Evolutionary conservation across 805 yeast genomes (phyloP).

Genomic region (Candida ipomoeae): DNA sequence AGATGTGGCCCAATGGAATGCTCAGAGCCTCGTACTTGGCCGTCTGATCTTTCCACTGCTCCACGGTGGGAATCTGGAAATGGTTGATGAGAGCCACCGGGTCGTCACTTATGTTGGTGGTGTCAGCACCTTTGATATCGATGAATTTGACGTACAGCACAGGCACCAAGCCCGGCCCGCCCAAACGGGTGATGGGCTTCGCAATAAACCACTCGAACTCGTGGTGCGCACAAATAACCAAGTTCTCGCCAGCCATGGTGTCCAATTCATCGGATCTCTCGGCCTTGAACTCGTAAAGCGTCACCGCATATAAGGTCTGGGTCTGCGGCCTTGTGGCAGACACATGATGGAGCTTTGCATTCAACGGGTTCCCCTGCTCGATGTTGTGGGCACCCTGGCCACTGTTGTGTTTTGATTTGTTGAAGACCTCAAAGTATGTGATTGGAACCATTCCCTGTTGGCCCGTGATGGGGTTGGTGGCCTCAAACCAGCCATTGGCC

Average conservation of each 20-base stretch:
- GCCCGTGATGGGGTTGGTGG: slow-evolving; percentile 77
- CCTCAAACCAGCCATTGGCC: slow-evolving; percentile 74
- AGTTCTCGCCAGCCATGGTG: slow-evolving; percentile 79
- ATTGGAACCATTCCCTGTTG: slow-evolving; percentile 84
- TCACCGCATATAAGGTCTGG: slow-evolving; percentile 73
- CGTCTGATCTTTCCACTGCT: slow-evolving; percentile 89
- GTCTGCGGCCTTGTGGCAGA: slow-evolving; percentile 20
- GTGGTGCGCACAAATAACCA: slow-evolving; percentile 93
- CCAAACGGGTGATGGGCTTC: slow-evolving; percentile 88
- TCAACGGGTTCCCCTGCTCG: slow-evolving; percentile 17
- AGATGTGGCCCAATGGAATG: slow-evolving; percentile 59
- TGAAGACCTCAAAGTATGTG: slow-evolving; percentile 74
- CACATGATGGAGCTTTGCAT: slow-evolving; percentile 18
- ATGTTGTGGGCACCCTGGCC: slow-evolving; percentile 18
- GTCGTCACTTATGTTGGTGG: slow-evolving; percentile 39
- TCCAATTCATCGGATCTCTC: slow-evolving; percentile 81
- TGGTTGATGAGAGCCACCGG: slow-evolving; percentile 48
- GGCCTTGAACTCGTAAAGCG: slow-evolving; percentile 82
- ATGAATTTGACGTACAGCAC: slow-evolving; percentile 83
- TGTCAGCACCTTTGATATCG: slow-evolving; percentile 54
- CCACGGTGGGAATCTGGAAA: slow-evolving; percentile 84
- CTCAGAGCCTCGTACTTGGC: slow-evolving; percentile 91
- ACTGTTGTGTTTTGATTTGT: slow-evolving; percentile 42
- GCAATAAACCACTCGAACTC: slow-evolving; percentile 98
- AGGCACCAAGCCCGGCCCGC: slow-evolving; percentile 97